Conservation (phyloP, 2,329 filamentous ascomycete genomes). For the Colletotrichum higginsianum region DNA sequence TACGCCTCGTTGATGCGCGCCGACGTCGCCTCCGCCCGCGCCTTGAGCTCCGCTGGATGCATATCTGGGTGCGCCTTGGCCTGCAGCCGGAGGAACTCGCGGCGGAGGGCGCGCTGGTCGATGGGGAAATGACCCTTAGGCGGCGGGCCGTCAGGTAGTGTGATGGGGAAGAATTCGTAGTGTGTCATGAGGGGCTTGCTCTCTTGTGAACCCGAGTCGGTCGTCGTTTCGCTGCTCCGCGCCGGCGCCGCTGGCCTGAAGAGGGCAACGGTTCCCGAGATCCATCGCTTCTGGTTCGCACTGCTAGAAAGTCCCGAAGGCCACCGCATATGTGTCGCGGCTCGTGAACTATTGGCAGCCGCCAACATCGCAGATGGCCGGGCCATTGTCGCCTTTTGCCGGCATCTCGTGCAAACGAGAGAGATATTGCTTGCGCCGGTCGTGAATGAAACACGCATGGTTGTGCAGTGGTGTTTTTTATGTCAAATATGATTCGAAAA, state of each 20-base stretch:
- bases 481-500: not conserved
- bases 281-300: conserved; percentile 34
- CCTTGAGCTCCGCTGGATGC: conserved; percentile 67
- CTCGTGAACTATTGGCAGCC: conserved; percentile 17
- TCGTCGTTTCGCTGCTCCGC: conserved; percentile 10
- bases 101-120: conserved; percentile 77
- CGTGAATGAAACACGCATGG: conserved; percentile 48
- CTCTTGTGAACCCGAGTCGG: conserved; percentile 13
- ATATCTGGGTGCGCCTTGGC: conserved; percentile 82
- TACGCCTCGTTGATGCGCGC: conserved; percentile 93
- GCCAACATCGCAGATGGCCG: conserved; percentile 40
- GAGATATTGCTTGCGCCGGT: conserved; percentile 48
- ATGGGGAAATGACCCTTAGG: conserved; percentile 83
- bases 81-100: conserved; percentile 91
- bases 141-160: conserved; percentile 83
- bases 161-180: conserved; percentile 90
- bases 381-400: conserved; percentile 47
- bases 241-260: conserved; percentile 23
- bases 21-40: conserved; percentile 81
- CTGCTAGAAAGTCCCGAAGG: not conserved
- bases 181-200: conserved; percentile 65
- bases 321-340: conserved; percentile 9
- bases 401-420: conserved; percentile 54
- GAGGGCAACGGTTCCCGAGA: conserved; percentile 20
- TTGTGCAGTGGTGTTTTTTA: not conserved